These are phyloP conservation scores for Odontarrhena argentea DNA, from an alignment of 345 rosid genomes.

Conservation along the genomic window DNA sequence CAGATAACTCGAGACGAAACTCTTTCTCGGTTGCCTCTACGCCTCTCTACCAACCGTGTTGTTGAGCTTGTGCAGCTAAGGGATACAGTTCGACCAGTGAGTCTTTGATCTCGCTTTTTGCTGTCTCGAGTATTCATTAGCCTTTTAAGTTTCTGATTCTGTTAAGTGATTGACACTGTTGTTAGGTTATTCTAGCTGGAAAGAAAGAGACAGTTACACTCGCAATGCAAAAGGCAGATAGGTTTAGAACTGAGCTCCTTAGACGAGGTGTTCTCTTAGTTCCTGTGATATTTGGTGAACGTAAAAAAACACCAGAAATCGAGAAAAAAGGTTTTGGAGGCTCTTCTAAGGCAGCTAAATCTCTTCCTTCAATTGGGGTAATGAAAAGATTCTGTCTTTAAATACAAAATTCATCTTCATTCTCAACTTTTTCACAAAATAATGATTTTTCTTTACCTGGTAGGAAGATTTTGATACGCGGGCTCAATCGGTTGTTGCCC, in stretches of 20 bases:
- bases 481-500: slow-evolving; percentile 73
- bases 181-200: slow-evolving; percentile 89
- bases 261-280: slow-evolving; percentile 83
- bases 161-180: slow-evolving; percentile 32
- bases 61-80: slow-evolving; percentile 96
- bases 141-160: slow-evolving; percentile 4
- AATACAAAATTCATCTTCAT: background rate
- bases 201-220: slow-evolving; percentile 64
- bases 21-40: slow-evolving; percentile 87
- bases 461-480: slow-evolving; percentile 92
- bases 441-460: slow-evolving; percentile 14
- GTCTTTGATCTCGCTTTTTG: slow-evolving; percentile 35
- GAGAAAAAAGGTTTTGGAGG: slow-evolving; percentile 89
- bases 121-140: background rate
- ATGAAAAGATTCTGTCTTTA: slow-evolving; percentile 12
- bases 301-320: slow-evolving; percentile 48
- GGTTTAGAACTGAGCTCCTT: slow-evolving; percentile 86
- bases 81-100: slow-evolving; percentile 89
- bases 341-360: slow-evolving; percentile 54
- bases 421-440: slow-evolving; percentile 13
- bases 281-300: slow-evolving; percentile 86
- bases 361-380: slow-evolving; percentile 95
- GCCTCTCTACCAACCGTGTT: slow-evolving; percentile 86
- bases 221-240: slow-evolving; percentile 79
- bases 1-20: slow-evolving; percentile 88